Evolutionary conservation across 2,329 filamentous ascomycete species (phyloP), one percentile per base, ranked within the genome.

Genomic region (Aspergillus jensenii): DNA sequence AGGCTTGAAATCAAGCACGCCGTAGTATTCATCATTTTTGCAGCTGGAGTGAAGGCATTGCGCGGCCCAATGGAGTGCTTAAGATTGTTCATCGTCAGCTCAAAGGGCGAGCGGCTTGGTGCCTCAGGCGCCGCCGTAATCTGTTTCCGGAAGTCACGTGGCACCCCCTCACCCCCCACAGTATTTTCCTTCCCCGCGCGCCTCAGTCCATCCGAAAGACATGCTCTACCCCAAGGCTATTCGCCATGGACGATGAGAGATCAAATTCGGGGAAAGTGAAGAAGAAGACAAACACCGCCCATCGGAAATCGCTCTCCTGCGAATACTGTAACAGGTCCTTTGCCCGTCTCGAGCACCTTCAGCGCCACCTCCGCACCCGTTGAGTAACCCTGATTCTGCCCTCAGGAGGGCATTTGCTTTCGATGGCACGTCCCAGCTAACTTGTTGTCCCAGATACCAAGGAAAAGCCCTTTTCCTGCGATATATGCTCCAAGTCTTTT

Each of bases 321-420:
- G 77, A 79, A 67, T 79, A 79, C 62, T 80, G 78, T 68, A 78
- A 76, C 64, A 69, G 78, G 61, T 74, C 77, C 40, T 80, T 80
- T 68, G 78, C 77, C 55, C 76, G 78, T 51, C 66, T 80, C 61
- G 78, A 80, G 69, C 78, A 80, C 72, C 77, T 80, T 67, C 78
- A 80, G 74, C 74, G 78, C 65, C 78, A 80, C 75, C 77, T 80
- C 72, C 76, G 78, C 72, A 80, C 78, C 63, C 78, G 76, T 78
- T 75, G 74, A 76, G 74, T 74, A 71, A 70, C 71, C 71, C 71
- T 70, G 59, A 57, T 51, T 39, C 48, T 55, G 56, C 56, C 52
- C 63, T 53, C 62, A 46, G 60, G 49, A 35, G 47, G 44, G 14
- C 23, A 25, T 35, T 51, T 25, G n/a, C 27, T 41, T 51, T 35